Percentiles rank a stretch among this genome's conserved stretches.
These are phyloP conservation scores for Phytophthora sp. DNA, from an alignment of 352 stramenopile species.

Conservation along the genomic window DNA sequence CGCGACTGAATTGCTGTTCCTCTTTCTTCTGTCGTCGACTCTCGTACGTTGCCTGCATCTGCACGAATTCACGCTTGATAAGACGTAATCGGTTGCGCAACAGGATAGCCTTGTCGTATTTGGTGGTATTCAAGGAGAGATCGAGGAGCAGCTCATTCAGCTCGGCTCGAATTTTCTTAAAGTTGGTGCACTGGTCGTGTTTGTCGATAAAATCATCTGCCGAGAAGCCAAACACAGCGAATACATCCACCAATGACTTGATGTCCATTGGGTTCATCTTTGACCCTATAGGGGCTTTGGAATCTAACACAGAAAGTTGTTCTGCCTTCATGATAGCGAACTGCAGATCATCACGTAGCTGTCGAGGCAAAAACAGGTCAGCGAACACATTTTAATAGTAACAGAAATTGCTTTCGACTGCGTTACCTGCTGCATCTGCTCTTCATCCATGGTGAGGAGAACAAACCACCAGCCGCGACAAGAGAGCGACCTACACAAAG, in stretches of 20 bases:
- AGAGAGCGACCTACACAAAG: too few relatives aligned
- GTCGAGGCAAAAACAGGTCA: neutral
- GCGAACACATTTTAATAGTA: neutral
- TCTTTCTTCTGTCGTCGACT: slow-evolving; percentile 55
- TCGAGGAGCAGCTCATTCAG: slow-evolving; percentile 64
- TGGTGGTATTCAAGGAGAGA: slow-evolving; percentile 61
- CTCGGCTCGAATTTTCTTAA: slow-evolving; percentile 62
- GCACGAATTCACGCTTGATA: slow-evolving; percentile 75
- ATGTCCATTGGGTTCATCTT: slow-evolving; percentile 67
- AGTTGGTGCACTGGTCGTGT: slow-evolving; percentile 78
- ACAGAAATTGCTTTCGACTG: neutral
- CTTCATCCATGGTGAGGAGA: slow-evolving; percentile 53
- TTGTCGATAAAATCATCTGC: slow-evolving; percentile 69
- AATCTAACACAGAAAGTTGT: slow-evolving; percentile 52
- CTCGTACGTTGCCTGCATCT: slow-evolving; percentile 73
- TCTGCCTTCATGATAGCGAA: slow-evolving; percentile 79
- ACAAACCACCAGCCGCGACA: neutral
- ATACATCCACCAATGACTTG: slow-evolving; percentile 70
- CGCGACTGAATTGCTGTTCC: slow-evolving; percentile 52
- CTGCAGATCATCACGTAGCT: slow-evolving; percentile 75
- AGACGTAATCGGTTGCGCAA: slow-evolving; percentile 63
- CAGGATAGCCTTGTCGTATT: slow-evolving; percentile 75
- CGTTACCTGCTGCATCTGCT: slow-evolving; percentile 62
- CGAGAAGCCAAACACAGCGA: slow-evolving; percentile 70
- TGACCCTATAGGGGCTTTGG: slow-evolving; percentile 41